Evolutionary conservation across 78 protist genomes (phyloP), one percentile per base, ranked within the genome.

Genomic region (Bigelowiella natans): DNA sequence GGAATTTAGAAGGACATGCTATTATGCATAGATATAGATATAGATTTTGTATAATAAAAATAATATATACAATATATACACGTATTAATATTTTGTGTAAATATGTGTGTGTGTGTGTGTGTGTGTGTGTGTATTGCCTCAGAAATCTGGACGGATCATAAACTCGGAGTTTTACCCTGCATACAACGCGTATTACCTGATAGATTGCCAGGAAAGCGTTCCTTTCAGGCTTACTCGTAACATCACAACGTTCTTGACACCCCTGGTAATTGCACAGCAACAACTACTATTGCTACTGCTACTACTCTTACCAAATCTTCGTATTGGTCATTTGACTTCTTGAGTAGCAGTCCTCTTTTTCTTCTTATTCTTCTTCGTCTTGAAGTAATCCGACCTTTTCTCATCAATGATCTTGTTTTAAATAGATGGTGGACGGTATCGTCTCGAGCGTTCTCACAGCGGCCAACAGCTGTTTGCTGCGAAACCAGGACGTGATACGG

Each of bases 221-320:
- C 90, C 93, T 51, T 91, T 91, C 93, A 73, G 93, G 1, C 89
- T 91, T 38, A 91, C 93, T 37, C 93, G 93, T 38, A 91, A 40
- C 51, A n/a, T 91, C 88, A 88, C 83, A 34, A 88, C 36, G 18
- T 37, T 91, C 51, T 29, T 86, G 39, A 85, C 93, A 40, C 90
- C 89, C 36, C 1, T 91, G 31, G 93, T 83, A 51, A 51, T 26
- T 18, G 88, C 37, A 11, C 85, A 29, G 39, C 39, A 73, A 86
- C 89, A 2, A 40, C 82, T n/a, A 51, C 85, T 39, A 85, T 89
- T 82, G 92, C 38, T 18, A 18, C 82, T 11, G 82, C 82, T 18
- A 63, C 82, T 18, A 28, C 18, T 18, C 82, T 18, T 28, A 63
- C 18, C 31, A 28, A 11, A 11, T 63, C 18, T 18, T 63, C 82